phyloP scores from a whole-genome alignment of 768 basidiomycete species.

The Xerocomellus intermedius region DNA sequence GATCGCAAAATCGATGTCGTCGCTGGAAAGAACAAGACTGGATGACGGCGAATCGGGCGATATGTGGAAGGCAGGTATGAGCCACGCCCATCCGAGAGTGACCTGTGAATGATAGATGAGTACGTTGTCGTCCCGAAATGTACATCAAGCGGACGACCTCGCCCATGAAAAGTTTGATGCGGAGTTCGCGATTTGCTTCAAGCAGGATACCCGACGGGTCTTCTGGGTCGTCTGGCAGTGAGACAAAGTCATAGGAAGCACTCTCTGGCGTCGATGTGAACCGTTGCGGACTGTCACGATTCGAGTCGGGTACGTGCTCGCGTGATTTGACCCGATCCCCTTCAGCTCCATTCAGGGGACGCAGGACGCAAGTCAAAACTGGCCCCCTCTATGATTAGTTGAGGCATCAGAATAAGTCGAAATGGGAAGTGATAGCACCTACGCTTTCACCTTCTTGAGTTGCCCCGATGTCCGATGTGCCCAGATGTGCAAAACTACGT shows the following conservation, averaged over 20 bases:
- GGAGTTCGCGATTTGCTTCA: constrained; percentile 65
- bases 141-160: constrained; percentile 43
- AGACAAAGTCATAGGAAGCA: not conserved
- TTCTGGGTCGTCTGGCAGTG: constrained; percentile 13
- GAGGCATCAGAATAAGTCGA: not conserved
- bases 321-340: constrained; percentile 43
- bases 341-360: constrained; percentile 31
- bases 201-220: constrained; percentile 49
- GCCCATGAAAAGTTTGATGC: constrained; percentile 71
- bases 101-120: constrained; percentile 40
- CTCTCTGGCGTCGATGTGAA: not conserved
- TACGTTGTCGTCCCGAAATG: not conserved
- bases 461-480: constrained; percentile 26
- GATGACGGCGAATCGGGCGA: constrained; percentile 43
- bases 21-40: constrained; percentile 45
- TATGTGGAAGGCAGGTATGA: constrained; percentile 83
- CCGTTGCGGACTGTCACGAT: not conserved
- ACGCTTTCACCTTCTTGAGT: constrained; percentile 9
- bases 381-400: constrained; percentile 35
- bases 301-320: constrained; percentile 8
- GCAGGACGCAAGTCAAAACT: constrained; percentile 44
- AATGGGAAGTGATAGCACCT: not conserved
- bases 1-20: constrained; percentile 76
- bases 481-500: constrained; percentile 65
- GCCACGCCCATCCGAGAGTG: constrained; percentile 84